Base-by-base conservation (phyloP, 441 rosid species). In the Gossypium gossypioides region DNA sequence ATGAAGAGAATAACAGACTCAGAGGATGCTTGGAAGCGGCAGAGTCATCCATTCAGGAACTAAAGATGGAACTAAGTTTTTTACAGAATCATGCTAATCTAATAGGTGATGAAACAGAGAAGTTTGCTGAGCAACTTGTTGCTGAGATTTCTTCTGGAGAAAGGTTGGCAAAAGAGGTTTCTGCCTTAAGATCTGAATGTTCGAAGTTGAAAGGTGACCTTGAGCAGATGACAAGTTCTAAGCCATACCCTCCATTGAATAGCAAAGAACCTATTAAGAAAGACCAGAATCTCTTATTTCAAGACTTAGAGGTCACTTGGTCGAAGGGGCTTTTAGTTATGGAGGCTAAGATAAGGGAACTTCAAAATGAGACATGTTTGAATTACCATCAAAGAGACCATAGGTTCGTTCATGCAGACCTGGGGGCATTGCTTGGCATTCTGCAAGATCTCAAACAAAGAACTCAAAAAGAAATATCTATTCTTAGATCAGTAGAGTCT, bases 101-200 rank as follows among this genome's bases (percentile, higher is more conserved):
- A 82, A 78, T 96, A 78, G 92, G 94, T 56, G 74, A 72, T 75
- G 91, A 89, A 80, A 86, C 94, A 63, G 88, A 85, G 74, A 88
- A 75, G 15, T 83, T 96, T 75, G 77, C 96, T 19, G 87, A 79
- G 83, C 88, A 83, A 80, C 97, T 96, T 75, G 86, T 82, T 37
- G 81, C 85, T 64, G 99, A 96, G 91, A 85, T 91, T 86, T 82
- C 88, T 72, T 93, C 98, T 13, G 96, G 97, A 54, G 92, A 89
- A 71, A 87, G 84, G 69, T 85, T 96, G 78, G 85, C 79, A 8
- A 86, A 81, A 76, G 97, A 93, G 86, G 97, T 93, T 64, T 89
- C 91, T 50, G 77, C 77, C 56, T 81, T 96, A 78, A 91, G 90
- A 79, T 87, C 86, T 16, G 97, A 93, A 79, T 90, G 97, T 80